Percentiles rank a stretch among this genome's conserved stretches.
phyloP scores from a whole-genome alignment of 345 rosid species.

The Pelargonium nanum region DNA sequence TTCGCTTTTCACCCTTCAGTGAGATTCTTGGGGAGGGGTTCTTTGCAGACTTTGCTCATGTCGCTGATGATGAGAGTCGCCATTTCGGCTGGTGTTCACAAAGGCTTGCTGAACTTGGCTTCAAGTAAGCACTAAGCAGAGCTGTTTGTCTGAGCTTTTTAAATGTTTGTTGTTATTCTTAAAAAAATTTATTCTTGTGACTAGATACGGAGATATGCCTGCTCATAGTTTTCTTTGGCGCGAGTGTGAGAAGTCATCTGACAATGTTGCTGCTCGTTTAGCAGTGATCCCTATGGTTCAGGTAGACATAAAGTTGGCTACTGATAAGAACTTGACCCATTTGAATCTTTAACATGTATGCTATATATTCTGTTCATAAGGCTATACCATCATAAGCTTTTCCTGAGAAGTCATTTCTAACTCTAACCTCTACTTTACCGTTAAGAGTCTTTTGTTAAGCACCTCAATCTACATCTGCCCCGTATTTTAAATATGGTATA shows the following conservation, averaged over 20 bases:
- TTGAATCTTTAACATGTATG: not conserved
- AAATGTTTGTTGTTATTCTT: not conserved
- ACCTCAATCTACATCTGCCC: not conserved
- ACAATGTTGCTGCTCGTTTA: constrained; percentile 76
- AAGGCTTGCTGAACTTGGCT: constrained; percentile 81
- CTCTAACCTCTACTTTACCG: not conserved
- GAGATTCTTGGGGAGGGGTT: constrained; percentile 53
- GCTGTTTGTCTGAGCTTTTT: not conserved
- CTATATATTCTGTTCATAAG: not conserved
- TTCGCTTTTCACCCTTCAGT: constrained; percentile 64
- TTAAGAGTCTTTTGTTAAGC: not conserved
- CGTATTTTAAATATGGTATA: too few relatives aligned
- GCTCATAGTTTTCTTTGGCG: constrained; percentile 89
- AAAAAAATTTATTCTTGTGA: not conserved
- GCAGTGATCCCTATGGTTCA: constrained; percentile 70
- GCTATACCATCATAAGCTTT: not conserved
- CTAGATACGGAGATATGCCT: constrained; percentile 88
- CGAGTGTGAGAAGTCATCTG: constrained; percentile 73
- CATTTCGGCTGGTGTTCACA: constrained; percentile 93
- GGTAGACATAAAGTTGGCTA: constrained; percentile 20
- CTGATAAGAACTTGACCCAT: not conserved
- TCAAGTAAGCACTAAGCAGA: constrained; percentile 39
- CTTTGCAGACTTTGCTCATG: constrained; percentile 89
- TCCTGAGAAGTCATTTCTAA: not conserved
- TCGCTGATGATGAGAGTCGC: constrained; percentile 95